These are phyloP conservation scores for Trichoderma hamatum DNA, from an alignment of 2,329 filamentous ascomycete species.

Conservation along the genomic window DNA sequence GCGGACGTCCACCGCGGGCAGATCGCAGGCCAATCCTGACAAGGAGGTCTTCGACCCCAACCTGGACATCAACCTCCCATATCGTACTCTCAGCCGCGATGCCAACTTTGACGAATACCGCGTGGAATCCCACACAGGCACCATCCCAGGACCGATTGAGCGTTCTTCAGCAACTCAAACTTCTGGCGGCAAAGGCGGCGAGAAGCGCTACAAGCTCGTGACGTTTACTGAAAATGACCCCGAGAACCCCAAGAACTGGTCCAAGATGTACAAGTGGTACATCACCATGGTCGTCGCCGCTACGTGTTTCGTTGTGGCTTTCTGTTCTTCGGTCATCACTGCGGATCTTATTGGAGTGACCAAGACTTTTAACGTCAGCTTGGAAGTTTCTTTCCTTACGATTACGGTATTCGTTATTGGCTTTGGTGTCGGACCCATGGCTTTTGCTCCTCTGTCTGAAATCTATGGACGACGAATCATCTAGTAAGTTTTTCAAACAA, in stretches of 20 bases:
- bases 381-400: slow-evolving; percentile 71
- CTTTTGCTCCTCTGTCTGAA: slow-evolving; percentile 78
- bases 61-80: slow-evolving; percentile 62
- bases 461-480: slow-evolving; percentile 72
- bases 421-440: slow-evolving; percentile 79
- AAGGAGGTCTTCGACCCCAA: slow-evolving; percentile 46
- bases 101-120: slow-evolving; percentile 71
- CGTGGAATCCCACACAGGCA: slow-evolving; percentile 62
- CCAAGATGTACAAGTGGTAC: slow-evolving; percentile 77
- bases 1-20: neutral
- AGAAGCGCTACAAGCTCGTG: slow-evolving; percentile 55
- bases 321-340: slow-evolving; percentile 75
- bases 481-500: slow-evolving; percentile 52
- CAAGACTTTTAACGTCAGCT: slow-evolving; percentile 66
- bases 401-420: slow-evolving; percentile 80
- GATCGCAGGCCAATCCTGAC: slow-evolving; percentile 19
- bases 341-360: slow-evolving; percentile 69
- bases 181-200: slow-evolving; percentile 27
- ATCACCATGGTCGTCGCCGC: slow-evolving; percentile 81
- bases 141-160: slow-evolving; percentile 54
- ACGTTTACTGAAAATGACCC: slow-evolving; percentile 70
- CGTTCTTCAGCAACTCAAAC: slow-evolving; percentile 32
- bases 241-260: slow-evolving; percentile 86
- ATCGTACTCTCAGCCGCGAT: slow-evolving; percentile 61
- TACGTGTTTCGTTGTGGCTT: slow-evolving; percentile 75